These are phyloP conservation scores for Panicum virgatum DNA, from an alignment of 202 grass and related monocot species.

Conservation along the genomic window DNA sequence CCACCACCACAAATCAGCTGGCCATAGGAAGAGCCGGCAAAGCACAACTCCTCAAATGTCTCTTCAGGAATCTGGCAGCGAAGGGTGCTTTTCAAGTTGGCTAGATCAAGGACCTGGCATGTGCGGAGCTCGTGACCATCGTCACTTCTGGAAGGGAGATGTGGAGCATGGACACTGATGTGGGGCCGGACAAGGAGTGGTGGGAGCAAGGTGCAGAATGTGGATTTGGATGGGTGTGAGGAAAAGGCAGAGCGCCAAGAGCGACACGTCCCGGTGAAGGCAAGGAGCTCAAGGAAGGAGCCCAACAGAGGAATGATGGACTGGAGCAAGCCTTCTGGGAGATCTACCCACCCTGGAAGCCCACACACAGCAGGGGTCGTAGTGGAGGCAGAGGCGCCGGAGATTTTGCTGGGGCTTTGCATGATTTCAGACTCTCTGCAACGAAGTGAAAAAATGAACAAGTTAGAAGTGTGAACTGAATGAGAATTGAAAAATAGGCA, in stretches of 20 bases:
- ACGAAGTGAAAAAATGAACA: background rate
- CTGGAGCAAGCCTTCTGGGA: slow-evolving; percentile 49
- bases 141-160: background rate
- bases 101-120: slow-evolving; percentile 39
- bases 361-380: background rate
- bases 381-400: background rate
- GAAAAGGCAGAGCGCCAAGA: slow-evolving; percentile 48
- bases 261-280: slow-evolving; percentile 43
- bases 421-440: slow-evolving; percentile 17
- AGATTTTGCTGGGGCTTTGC: slow-evolving; percentile 26
- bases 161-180: background rate
- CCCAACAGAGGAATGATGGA: slow-evolving; percentile 2
- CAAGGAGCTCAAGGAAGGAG: background rate
- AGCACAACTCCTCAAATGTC: slow-evolving; percentile 6
- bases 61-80: slow-evolving; percentile 25
- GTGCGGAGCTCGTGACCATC: background rate
- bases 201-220: slow-evolving; percentile 24
- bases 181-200: slow-evolving; percentile 36
- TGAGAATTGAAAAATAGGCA: background rate
- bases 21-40: slow-evolving; percentile 51
- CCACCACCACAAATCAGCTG: slow-evolving; percentile 46
- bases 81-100: background rate
- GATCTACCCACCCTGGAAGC: slow-evolving; percentile 44
- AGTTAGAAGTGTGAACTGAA: slow-evolving; percentile 9
- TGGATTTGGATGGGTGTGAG: slow-evolving; percentile 25